These are phyloP conservation scores for Malassezia pachydermatis DNA, from an alignment of 1,284 basidiomycete species.

Conservation along the genomic window DNA sequence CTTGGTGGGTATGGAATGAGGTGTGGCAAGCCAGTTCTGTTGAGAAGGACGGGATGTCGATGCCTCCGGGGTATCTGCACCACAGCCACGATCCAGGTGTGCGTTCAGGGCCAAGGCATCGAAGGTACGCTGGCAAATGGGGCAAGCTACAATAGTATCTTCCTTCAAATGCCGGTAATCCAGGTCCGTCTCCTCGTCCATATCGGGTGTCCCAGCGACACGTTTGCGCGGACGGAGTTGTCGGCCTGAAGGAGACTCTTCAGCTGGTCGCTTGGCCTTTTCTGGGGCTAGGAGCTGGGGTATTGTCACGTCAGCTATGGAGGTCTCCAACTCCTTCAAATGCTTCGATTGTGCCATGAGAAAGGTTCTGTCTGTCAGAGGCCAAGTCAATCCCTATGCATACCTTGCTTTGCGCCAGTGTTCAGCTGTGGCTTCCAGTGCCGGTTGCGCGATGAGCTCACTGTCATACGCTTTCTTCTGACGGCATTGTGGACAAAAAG, in stretches of 20 bases:
- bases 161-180: slow-evolving; percentile 17
- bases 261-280: no score
- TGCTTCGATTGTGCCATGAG: slow-evolving; percentile 4
- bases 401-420: slow-evolving; percentile 28
- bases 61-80: slow-evolving; percentile 20
- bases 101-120: slow-evolving; percentile 31
- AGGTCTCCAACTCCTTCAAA: neutral
- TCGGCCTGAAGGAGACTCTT: no score
- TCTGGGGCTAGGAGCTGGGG: no score
- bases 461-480: slow-evolving; percentile 41
- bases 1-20: slow-evolving; percentile 19
- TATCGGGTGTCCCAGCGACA: slow-evolving; percentile 12
- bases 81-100: slow-evolving; percentile 36
- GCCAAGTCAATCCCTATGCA: neutral
- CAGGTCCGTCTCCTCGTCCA: slow-evolving; percentile 2
- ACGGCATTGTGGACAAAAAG: slow-evolving; percentile 42
- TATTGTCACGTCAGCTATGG: no score
- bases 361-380: neutral
- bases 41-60: neutral
- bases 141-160: slow-evolving; percentile 26
- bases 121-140: slow-evolving; percentile 33
- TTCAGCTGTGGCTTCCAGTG: slow-evolving; percentile 32
- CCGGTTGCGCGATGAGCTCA: slow-evolving; percentile 32
- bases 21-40: slow-evolving; percentile 4
- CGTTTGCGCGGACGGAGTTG: slow-evolving; percentile 5